Percentiles rank a stretch among this genome's conserved stretches.
These are phyloP conservation scores for Solanum pennellii DNA, from an alignment of 257 asterid genomes.

Conservation along the genomic window DNA sequence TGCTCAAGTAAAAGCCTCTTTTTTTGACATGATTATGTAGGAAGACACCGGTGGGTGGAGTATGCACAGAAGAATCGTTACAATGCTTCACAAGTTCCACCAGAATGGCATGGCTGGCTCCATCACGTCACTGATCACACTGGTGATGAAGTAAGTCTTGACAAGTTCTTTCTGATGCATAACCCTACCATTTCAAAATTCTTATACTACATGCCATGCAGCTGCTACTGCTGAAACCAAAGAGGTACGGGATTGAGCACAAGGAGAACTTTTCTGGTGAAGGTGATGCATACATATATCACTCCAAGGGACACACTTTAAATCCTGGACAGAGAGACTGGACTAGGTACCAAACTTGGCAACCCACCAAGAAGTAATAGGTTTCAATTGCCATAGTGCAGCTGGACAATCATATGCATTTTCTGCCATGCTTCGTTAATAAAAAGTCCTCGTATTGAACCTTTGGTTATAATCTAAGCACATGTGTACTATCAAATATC, in stretches of 20 bases:
- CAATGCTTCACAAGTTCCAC: slow-evolving; percentile 96
- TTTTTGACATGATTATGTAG: slow-evolving; percentile 19
- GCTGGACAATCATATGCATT: slow-evolving; percentile 11
- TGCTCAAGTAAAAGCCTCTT: not conserved
- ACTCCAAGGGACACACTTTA: slow-evolving; percentile 89
- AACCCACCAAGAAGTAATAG: slow-evolving; percentile 44
- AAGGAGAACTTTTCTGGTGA: slow-evolving; percentile 91
- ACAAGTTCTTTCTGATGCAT: not conserved
- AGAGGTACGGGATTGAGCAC: slow-evolving; percentile 87
- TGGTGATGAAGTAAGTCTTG: slow-evolving; percentile 72
- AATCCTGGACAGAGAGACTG: slow-evolving; percentile 96
- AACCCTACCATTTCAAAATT: not conserved
- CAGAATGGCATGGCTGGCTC: slow-evolving; percentile 99
- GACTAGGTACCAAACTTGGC: slow-evolving; percentile 90
- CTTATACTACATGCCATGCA: slow-evolving; percentile 26
- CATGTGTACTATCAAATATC: not conserved
- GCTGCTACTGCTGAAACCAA: slow-evolving; percentile 88
- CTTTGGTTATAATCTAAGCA: not conserved
- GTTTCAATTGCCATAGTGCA: slow-evolving; percentile 1
- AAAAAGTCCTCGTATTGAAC: slow-evolving; percentile 18
- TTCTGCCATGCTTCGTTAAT: slow-evolving; percentile 10
- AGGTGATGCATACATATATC: slow-evolving; percentile 93
- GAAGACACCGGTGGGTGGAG: slow-evolving; percentile 99
- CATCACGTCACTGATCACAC: slow-evolving; percentile 87
- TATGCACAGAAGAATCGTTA: slow-evolving; percentile 90